Conservation (phyloP, 2,329 filamentous ascomycete species). For the Phaeosphaeria sp. region DNA sequence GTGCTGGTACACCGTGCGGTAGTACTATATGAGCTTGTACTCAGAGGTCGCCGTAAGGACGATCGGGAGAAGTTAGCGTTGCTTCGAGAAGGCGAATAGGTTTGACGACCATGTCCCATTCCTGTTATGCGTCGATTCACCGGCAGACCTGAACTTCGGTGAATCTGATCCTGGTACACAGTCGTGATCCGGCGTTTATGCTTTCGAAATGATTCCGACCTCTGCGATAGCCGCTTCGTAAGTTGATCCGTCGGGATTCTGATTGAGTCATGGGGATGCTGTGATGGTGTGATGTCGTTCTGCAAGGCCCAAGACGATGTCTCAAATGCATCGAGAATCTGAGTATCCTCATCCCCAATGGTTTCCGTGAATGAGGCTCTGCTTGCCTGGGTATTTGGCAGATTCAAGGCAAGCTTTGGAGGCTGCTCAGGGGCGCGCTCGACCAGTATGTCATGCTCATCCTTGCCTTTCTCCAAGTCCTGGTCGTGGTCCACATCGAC, state of each 20-base stretch:
- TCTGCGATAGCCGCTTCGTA: constrained; percentile 43
- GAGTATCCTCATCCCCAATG: constrained; percentile 47
- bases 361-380: constrained; percentile 49
- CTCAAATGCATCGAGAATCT: constrained; percentile 47
- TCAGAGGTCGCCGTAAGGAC: constrained; percentile 37
- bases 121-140: constrained; percentile 40
- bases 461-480: constrained; percentile 50
- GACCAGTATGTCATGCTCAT: constrained; percentile 17
- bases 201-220: constrained; percentile 37
- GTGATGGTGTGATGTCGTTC: constrained; percentile 41
- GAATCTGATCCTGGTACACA: constrained; percentile 34
- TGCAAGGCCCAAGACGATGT: constrained; percentile 49
- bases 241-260: constrained; percentile 52
- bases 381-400: constrained; percentile 33
- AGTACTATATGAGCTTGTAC: constrained; percentile 46
- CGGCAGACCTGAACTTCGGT: constrained; percentile 33
- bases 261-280: constrained; percentile 53
- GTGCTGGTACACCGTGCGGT: constrained; percentile 49
- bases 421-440: constrained; percentile 41
- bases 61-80: constrained; percentile 29
- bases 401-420: constrained; percentile 48
- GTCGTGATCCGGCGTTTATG: constrained; percentile 32
- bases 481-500: constrained; percentile 12
- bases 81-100: constrained; percentile 36
- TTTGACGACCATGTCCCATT: constrained; percentile 40